Evolutionary conservation across 768 basidiomycete species (phyloP).

Genomic region (Gloeophyllum trabeum): DNA sequence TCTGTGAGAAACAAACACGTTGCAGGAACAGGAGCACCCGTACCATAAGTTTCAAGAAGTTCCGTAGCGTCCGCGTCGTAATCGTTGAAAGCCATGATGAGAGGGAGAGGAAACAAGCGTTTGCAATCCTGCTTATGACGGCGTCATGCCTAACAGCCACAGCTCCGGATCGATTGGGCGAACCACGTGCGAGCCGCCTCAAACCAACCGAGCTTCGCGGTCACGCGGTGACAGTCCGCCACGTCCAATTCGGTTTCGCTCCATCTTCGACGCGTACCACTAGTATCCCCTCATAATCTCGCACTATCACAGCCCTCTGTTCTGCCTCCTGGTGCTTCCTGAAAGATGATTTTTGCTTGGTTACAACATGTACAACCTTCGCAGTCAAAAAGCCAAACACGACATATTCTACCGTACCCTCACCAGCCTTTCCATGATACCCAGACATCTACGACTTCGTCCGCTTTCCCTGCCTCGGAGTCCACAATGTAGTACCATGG

Average conservation of each 20-base stretch:
- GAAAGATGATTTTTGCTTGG: too few species aligned
- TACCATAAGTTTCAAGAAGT: conserved; percentile 90
- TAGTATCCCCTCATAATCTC: too few species aligned
- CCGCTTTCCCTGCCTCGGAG: conserved; percentile 34
- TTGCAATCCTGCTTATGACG: not conserved
- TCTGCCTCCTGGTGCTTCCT: too few species aligned
- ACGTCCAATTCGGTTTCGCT: too few species aligned
- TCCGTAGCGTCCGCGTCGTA: conserved; percentile 82
- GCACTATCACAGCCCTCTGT: too few species aligned
- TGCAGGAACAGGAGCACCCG: conserved; percentile 6
- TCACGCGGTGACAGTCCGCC: too few species aligned
- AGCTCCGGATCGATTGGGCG: not conserved
- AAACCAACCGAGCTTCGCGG: too few species aligned
- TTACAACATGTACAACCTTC: not conserved
- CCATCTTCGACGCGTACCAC: too few species aligned
- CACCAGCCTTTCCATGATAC: conserved; percentile 90
- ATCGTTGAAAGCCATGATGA: conserved; percentile 47
- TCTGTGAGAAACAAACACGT: not conserved
- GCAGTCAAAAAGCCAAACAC: not conserved
- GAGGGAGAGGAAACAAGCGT: conserved; percentile 2
- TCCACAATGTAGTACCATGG: conserved; percentile 84
- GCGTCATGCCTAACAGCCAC: not conserved
- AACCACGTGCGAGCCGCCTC: not conserved
- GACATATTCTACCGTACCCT: conserved; percentile 1
- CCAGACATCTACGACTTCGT: conserved; percentile 69